Percentiles rank a stretch among this genome's conserved stretches.
Conservation (phyloP, 2,329 filamentous ascomycete genomes). For the Endocalyx cinctus region DNA sequence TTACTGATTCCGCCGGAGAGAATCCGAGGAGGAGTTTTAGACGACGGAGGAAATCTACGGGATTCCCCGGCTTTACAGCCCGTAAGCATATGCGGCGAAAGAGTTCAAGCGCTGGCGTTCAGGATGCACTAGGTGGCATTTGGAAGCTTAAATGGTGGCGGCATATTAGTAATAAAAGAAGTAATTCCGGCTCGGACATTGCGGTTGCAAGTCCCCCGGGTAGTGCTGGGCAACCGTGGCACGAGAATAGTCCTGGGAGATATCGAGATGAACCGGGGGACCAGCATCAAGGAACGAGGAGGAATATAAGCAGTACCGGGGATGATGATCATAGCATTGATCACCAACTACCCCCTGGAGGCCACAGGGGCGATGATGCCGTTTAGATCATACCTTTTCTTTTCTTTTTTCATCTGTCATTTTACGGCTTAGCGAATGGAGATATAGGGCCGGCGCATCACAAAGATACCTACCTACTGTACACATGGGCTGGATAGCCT, state of each 20-base stretch:
- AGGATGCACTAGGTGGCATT: conserved; percentile 48
- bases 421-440: conserved; percentile 2
- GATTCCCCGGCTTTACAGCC: conserved; percentile 58
- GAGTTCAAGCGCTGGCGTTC: conserved; percentile 35
- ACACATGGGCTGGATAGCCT: conserved; percentile 15
- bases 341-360: conserved; percentile 5
- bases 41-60: conserved; percentile 53
- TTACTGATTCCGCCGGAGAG: conserved; percentile 14
- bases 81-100: conserved; percentile 36
- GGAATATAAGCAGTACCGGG: background rate
- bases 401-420: background rate
- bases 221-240: conserved; percentile 14
- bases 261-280: conserved; percentile 8
- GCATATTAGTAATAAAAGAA: conserved; percentile 13
- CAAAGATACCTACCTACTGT: conserved; percentile 6
- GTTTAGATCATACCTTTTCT: conserved; percentile 12
- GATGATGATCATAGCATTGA: too few relatives aligned
- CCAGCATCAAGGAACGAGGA: conserved; percentile 1
- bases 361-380: conserved; percentile 20
- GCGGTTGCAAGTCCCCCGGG: conserved; percentile 17
- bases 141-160: conserved; percentile 55
- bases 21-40: conserved; percentile 29
- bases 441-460: conserved; percentile 2
- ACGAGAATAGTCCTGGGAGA: conserved; percentile 5
- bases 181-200: conserved; percentile 12